Evolutionary conservation across 2,329 filamentous ascomycete species (phyloP).

Genomic region (Calonectria hongkongensis): DNA sequence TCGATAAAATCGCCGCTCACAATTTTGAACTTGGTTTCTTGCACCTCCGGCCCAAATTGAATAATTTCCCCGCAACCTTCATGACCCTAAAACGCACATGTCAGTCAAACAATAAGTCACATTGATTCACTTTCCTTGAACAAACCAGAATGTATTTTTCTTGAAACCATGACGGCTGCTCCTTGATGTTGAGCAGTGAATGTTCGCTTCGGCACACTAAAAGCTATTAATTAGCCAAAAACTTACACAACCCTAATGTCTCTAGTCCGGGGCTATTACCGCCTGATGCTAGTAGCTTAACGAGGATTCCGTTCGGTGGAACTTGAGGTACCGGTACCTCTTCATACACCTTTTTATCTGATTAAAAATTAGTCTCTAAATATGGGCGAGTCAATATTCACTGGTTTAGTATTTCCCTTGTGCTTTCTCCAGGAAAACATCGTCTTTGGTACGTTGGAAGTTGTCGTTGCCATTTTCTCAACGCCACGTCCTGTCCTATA

Average conservation of each 20-base stretch:
- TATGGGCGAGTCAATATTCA: neutral
- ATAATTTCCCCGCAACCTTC: constrained; percentile 48
- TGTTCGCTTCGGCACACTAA: constrained; percentile 34
- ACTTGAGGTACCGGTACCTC: constrained; percentile 23
- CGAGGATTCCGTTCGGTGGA: constrained; percentile 25
- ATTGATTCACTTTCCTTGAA: too few relatives aligned
- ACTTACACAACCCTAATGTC: accelerated
- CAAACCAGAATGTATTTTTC: constrained; percentile 45
- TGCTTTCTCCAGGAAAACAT: constrained; percentile 61
- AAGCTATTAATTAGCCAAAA: neutral
- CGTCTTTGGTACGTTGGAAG: constrained; percentile 17
- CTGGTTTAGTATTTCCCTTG: constrained; percentile 49
- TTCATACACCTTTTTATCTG: constrained; percentile 12
- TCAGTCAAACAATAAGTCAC: neutral
- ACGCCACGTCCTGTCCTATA: neutral
- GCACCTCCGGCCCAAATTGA: constrained; percentile 32
- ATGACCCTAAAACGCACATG: constrained; percentile 39
- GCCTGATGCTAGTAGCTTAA: constrained; percentile 31
- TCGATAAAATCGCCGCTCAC: neutral
- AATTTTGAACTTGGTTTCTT: constrained; percentile 26
- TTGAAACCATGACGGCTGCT: constrained; percentile 47
- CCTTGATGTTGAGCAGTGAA: constrained; percentile 43
- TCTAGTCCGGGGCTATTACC: neutral
- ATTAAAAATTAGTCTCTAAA: neutral
- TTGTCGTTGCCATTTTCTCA: neutral